Evolutionary conservation across 208 protist genomes (phyloP), one percentile per base, ranked within the genome.

Genomic region (Leishmania lainsoni): DNA sequence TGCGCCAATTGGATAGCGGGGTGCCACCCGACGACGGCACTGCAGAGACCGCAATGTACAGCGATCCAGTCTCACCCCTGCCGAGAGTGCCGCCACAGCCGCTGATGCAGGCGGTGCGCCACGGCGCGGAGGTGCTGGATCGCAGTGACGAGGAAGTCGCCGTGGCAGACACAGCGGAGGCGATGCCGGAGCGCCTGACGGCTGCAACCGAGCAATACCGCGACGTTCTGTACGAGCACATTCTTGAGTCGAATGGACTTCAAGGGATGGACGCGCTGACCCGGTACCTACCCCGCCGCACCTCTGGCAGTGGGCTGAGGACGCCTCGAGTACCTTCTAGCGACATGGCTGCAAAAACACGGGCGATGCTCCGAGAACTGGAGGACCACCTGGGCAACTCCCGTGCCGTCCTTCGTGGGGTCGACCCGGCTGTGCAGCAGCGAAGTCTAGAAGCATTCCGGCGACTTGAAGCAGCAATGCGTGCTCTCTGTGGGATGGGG

Each of bases 171-270:
- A 61, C n/a, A 5, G 80, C 58, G 9, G 35, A 39, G 35, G 35
- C 0, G 35, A 39, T 1, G 35, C 35, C 35, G 6, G 56, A 68
- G 56, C 88, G 81, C 0, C 76, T 90, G 22, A 69, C 75, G 0
- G 83, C 81, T 12, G 88, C 88, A 14, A 92, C 88, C 39, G 83
- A 80, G 59, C 80, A 86, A 1, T 92, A 90, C 74, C 74, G 88
- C 1, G 86, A 92, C 75, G 83, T 88, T 8, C 79, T 92, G 17
- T 87, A 78, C 69, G 68, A 83, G 29, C 86, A 92, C 52, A 92
- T 92, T 71, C 70, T 90, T 2, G 86, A 92, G 29, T 76, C 82
- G 20, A 87, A 61, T 16, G 76, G 78, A 0, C 70, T 89, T 56
- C 59, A 80, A 66, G 49, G 66, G 4, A 76, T 58, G 22, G 65